Evolutionary conservation across 495 filamentous ascomycete species (phyloP).

Genomic region (Penicillium atrosanguineum): DNA sequence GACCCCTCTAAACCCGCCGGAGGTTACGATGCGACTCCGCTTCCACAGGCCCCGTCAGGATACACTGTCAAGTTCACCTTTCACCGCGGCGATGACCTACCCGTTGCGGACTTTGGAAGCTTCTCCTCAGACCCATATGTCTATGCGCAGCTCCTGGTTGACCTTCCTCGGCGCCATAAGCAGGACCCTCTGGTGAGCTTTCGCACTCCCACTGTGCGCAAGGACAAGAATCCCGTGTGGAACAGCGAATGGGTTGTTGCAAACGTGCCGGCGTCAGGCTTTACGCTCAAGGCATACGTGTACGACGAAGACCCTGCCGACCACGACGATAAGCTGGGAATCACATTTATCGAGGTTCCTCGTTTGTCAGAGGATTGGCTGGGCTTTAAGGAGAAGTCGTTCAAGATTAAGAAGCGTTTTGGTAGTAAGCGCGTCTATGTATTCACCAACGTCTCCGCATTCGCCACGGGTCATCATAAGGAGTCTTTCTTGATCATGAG

Average conservation of each 20-base stretch:
- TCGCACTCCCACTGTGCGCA: constrained; percentile 73
- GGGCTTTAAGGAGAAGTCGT: constrained; percentile 62
- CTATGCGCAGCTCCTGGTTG: constrained; percentile 60
- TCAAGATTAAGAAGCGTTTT: constrained; percentile 75
- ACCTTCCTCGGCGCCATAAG: constrained; percentile 69
- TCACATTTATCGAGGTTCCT: constrained; percentile 64
- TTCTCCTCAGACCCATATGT: constrained; percentile 85
- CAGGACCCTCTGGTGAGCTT: constrained; percentile 70
- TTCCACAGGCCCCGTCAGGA: constrained; percentile 68
- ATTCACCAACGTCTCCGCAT: constrained; percentile 59
- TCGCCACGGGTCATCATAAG: constrained; percentile 53
- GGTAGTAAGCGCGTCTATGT: constrained; percentile 84
- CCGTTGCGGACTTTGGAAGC: constrained; percentile 72
- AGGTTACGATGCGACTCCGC: constrained; percentile 74
- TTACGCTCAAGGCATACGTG: constrained; percentile 73
- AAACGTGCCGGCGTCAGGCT: constrained; percentile 76
- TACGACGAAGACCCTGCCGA: constrained; percentile 88
- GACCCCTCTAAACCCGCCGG: constrained; percentile 56
- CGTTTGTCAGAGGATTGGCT: constrained; percentile 61
- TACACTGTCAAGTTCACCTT: constrained; percentile 86
- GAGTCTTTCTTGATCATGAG: constrained; percentile 64
- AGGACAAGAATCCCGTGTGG: constrained; percentile 72
- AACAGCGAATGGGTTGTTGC: constrained; percentile 83
- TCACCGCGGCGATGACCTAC: constrained; percentile 74
- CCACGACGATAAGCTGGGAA: constrained; percentile 84